A percentile compares a stretch with the other conserved stretches of the same genome.
Conservation (phyloP, 2,329 filamentous ascomycete species). For the Furcasterigmium sp. region DNA sequence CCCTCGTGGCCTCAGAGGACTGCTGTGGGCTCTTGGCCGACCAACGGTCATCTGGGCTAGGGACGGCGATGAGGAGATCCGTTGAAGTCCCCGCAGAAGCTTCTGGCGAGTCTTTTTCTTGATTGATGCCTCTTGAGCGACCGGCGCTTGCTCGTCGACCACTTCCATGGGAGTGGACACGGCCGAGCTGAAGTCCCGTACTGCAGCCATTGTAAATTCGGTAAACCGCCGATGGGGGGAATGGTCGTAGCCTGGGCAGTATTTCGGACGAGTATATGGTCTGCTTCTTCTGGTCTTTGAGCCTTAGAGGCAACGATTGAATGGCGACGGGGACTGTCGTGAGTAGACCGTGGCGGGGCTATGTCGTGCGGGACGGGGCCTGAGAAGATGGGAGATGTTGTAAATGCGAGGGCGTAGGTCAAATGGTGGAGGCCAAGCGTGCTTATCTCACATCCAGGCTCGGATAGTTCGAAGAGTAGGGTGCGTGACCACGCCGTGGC, state of each 20-base stretch:
- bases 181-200: constrained; percentile 1
- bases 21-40: constrained; percentile 61
- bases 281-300: no score
- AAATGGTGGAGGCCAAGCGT: no score
- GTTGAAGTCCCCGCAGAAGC: constrained; percentile 68
- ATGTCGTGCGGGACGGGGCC: no score
- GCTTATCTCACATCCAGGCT: background rate
- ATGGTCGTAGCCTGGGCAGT: no score
- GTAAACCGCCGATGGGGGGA: no score
- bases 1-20: constrained; percentile 55
- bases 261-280: no score
- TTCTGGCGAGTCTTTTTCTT: constrained; percentile 66
- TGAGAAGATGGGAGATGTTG: no score
- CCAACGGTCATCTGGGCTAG: constrained; percentile 51
- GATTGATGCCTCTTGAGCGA: constrained; percentile 26
- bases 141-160: constrained; percentile 17
- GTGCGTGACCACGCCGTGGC: background rate
- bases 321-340: no score
- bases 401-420: no score
- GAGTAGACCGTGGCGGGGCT: no score
- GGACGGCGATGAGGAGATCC: constrained; percentile 76
- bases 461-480: no score
- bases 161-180: constrained; percentile 11
- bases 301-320: no score
- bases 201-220: constrained; percentile 12